phyloP scores from a whole-genome alignment of 495 filamentous ascomycete species.

The Parmelia sp. region DNA sequence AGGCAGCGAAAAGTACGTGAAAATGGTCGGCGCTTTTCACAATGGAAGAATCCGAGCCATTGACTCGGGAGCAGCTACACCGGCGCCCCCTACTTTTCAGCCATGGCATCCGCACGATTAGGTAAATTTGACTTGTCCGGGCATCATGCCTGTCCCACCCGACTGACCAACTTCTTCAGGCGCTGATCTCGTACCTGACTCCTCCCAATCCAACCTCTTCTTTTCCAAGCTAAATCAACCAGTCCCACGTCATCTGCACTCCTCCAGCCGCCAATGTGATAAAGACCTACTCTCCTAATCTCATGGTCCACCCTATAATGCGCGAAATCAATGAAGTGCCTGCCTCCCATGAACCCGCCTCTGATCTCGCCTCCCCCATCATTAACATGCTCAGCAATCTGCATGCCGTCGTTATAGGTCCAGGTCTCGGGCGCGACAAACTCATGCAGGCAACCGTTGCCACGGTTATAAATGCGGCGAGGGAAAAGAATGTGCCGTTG shows the following conservation, averaged over 20 bases:
- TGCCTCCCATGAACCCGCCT: constrained; percentile 35
- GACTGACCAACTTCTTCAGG: constrained; percentile 37
- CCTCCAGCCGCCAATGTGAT: constrained; percentile 81
- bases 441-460: constrained; percentile 85
- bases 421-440: constrained; percentile 81
- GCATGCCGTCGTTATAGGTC: constrained; percentile 90
- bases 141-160: constrained; percentile 1
- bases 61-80: constrained; percentile 57
- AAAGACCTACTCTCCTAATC: constrained; percentile 94
- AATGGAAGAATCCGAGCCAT: not conserved
- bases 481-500: constrained; percentile 65
- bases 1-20: constrained; percentile 71
- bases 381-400: constrained; percentile 76
- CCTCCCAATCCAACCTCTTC: constrained; percentile 18
- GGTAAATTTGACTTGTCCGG: constrained; percentile 32
- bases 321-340: constrained; percentile 54
- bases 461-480: constrained; percentile 71
- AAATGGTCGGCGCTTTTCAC: not conserved
- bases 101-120: constrained; percentile 86
- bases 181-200: constrained; percentile 63
- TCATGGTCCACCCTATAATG: constrained; percentile 97
- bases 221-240: constrained; percentile 17
- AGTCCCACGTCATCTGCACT: constrained; percentile 97
- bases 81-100: constrained; percentile 95
- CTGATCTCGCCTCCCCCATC: constrained; percentile 62